Base-by-base conservation (phyloP, 768 basidiomycete species). In the Hericium alpestre region DNA sequence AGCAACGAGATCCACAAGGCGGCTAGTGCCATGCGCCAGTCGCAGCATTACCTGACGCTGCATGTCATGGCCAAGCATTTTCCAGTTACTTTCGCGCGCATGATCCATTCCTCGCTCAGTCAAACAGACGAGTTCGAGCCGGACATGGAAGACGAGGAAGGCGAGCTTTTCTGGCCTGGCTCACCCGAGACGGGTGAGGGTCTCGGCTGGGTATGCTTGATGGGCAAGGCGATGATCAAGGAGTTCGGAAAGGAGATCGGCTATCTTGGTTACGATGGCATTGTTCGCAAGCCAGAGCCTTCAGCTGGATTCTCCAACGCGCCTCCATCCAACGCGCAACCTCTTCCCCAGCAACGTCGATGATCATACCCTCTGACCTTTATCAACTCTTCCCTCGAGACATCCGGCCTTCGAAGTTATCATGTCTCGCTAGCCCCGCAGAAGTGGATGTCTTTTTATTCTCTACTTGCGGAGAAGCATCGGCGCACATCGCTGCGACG, bases 141-240 rank as follows among this genome's bases (percentile, higher is more conserved):
- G 11, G 88, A 90, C 61, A 80, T 90, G 54, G 88, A 90, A 67
- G 89, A 91, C 63, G 86, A 89, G 61, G 88, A 89, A 67, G 86
- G 88, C 61, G 89, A 90, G 64, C 73, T 91, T n/a, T 87, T 82
- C 65, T 90, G 88, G 89, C 89, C 88, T 0, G 83, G 83, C 46
- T 84, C 87, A 64, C 75, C 79, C 38, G 73, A 82, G 57, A 85
- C 79, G 32, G 87, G 86, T 46, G 85, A 88, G 67, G 89, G 89
- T 51, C 75, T 91, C 32, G 89, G 84, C 20, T 91, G 89, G 89
- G 82, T 90, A n/a, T 90, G 88, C 68, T 74, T 86, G 27, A 84
- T 91, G 81, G 88, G 87, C 63, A 87, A 85, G 66, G 84, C 87
- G 41, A 91, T 91, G 89, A 81, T 91, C 65, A 82, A 79, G 63